Evolutionary conservation across 2,329 filamentous ascomycete species (phyloP).

Genomic region (Penicillium corylophilum): DNA sequence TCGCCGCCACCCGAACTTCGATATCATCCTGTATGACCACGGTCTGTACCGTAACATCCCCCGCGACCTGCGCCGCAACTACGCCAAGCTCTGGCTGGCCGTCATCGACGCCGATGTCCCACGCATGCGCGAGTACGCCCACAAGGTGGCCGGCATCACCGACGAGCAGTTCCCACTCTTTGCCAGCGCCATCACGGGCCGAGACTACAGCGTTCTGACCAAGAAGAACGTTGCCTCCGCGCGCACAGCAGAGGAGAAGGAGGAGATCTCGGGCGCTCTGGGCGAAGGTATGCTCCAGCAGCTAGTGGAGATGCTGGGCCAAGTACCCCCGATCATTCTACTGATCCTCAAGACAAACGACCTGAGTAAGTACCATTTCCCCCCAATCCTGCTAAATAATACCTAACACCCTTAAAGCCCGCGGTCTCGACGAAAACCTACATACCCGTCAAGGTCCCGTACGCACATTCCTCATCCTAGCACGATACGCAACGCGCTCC

Average conservation of each 20-base stretch:
- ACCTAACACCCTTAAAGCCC: slow-evolving; percentile 48
- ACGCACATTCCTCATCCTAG: slow-evolving; percentile 64
- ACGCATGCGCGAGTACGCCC: slow-evolving; percentile 82
- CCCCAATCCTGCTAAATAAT: not conserved
- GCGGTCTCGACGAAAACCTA: slow-evolving; percentile 83
- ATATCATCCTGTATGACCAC: slow-evolving; percentile 94
- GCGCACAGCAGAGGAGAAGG: slow-evolving; percentile 74
- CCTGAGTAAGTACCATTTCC: slow-evolving; percentile 57
- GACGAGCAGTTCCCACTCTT: slow-evolving; percentile 94
- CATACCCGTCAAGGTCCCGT: slow-evolving; percentile 58
- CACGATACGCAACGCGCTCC: slow-evolving; percentile 61
- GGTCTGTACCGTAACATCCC: slow-evolving; percentile 94
- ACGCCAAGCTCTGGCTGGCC: slow-evolving; percentile 96
- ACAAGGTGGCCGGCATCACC: slow-evolving; percentile 82
- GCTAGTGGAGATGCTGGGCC: slow-evolving; percentile 80
- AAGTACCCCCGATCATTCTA: slow-evolving; percentile 87
- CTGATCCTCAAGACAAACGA: slow-evolving; percentile 98
- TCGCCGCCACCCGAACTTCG: slow-evolving; percentile 73
- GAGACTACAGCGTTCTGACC: slow-evolving; percentile 78
- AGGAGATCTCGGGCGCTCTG: slow-evolving; percentile 78
- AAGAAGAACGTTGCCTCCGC: slow-evolving; percentile 56
- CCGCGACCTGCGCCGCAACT: slow-evolving; percentile 71
- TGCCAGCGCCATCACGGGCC: slow-evolving; percentile 90
- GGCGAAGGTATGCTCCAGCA: slow-evolving; percentile 87
- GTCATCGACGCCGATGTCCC: slow-evolving; percentile 86